Evolutionary conservation across 345 rosid genomes (phyloP).

Genomic region (Erysimum cheiranthoides): DNA sequence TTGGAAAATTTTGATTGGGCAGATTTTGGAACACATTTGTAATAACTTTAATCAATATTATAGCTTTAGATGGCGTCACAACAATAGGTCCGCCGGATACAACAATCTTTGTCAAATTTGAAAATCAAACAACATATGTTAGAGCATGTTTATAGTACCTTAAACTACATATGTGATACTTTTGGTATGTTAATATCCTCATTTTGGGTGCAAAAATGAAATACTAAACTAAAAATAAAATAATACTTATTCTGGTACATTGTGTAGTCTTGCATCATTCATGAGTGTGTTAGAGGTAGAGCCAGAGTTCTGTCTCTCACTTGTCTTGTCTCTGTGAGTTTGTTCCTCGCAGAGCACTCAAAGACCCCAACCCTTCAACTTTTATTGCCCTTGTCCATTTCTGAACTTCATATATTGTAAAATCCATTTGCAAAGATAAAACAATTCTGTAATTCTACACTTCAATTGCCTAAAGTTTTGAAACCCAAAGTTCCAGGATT

Average conservation of each 20-base stretch:
- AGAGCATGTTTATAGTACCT: constrained; percentile 22
- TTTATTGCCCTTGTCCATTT: constrained; percentile 41
- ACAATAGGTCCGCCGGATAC: background rate
- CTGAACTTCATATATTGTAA: constrained; percentile 27
- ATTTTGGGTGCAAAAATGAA: constrained; percentile 24
- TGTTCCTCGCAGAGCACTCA: constrained; percentile 43
- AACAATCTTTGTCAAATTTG: constrained; percentile 19
- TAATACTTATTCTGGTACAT: constrained; percentile 20
- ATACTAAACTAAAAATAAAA: constrained; percentile 22
- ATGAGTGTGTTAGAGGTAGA: constrained; percentile 41
- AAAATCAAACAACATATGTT: constrained; percentile 29
- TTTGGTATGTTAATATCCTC: constrained; percentile 16
- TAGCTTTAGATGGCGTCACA: constrained; percentile 14
- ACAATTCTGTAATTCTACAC: constrained; percentile 28
- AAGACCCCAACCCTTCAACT: constrained; percentile 33
- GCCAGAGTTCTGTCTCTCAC: constrained; percentile 49
- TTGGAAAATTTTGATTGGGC: constrained; percentile 34
- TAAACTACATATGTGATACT: constrained; percentile 14
- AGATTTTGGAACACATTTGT: background rate
- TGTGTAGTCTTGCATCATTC: constrained; percentile 45
- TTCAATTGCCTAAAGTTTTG: constrained; percentile 23
- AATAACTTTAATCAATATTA: background rate
- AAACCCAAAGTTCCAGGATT: constrained; percentile 23
- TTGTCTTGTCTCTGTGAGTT: constrained; percentile 49
- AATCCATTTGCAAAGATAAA: background rate